Base-by-base conservation (phyloP, 2,329 filamentous ascomycete species). In the Leptodontidium sp. region DNA sequence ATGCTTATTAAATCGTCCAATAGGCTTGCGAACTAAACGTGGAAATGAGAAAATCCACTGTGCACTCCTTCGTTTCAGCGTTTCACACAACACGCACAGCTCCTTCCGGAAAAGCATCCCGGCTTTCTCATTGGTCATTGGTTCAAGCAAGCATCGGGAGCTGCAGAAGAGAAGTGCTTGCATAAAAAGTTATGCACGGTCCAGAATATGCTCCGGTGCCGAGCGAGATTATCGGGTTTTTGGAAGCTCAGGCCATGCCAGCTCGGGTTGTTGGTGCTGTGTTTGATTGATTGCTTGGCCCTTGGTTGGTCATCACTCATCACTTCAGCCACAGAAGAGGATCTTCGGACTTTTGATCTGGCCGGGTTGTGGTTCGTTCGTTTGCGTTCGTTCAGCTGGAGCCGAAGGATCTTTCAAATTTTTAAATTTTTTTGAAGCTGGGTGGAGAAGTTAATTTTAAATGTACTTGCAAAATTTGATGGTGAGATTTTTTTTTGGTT, bases 401-500 rank as follows among this genome's bases (percentile, higher is more conserved):
- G 11, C 11, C 6, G 29, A 32, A 32, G 29, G 29, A 32, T 32
- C 29, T 32, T 32, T 32, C 6, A 32, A 32, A 32, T 4, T 6
- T 32, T 32, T 6, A 32, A 32, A 21, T 38, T 21, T 38, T 57
- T 40, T 38, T 29, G 15, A 7, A 4, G 32, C 32, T 35, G 53
- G n/a, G 35, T 40, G 57, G 57, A 45, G 57, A 14, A 8, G 57
- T 32, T n/a, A 59, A 59, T 59, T 40, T 59, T 45, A 59, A 9
- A 40, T 64, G 21, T 21, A 21, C 26, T 52, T 26, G 57, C 4
- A 62, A 47, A 62, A 38, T 62, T 62, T 62, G 45, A 49, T 62
- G 7, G 14, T 21, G 11, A 35, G 11, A 12, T 12, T 62, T 62
- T 35, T 49, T 40, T 21, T 21, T 21, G 21, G 29, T 32, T 32